These are phyloP conservation scores for Emmonsia crescens DNA, from an alignment of 2,329 filamentous ascomycete genomes.

Conservation along the genomic window DNA sequence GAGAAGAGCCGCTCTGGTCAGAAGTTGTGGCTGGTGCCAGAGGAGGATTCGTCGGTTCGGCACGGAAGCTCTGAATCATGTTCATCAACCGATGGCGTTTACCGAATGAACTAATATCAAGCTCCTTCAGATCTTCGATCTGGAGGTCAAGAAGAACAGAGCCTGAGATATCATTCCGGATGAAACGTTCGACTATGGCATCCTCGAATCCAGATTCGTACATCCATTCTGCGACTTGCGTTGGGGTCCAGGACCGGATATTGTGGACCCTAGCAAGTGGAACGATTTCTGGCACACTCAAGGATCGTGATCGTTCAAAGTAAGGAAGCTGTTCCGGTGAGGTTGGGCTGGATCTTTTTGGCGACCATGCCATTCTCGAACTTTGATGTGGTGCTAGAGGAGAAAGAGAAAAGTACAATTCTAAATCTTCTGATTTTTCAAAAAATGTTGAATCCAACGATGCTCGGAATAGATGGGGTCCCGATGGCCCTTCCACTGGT, in stretches of 20 bases:
- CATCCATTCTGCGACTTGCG: constrained; percentile 58
- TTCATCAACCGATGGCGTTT: constrained; percentile 52
- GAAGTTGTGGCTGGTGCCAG: constrained; percentile 8
- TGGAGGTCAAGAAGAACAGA: constrained; percentile 80
- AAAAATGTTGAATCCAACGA: constrained; percentile 22
- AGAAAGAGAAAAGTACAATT: constrained; percentile 11
- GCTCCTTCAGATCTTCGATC: constrained; percentile 63
- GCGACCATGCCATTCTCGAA: constrained; percentile 35
- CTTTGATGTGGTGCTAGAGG: constrained; percentile 11
- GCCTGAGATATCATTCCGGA: constrained; percentile 86
- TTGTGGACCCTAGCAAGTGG: constrained; percentile 19
- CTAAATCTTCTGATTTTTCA: constrained; percentile 9
- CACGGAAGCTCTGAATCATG: constrained; percentile 44
- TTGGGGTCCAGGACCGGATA: constrained; percentile 24
- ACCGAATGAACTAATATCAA: constrained; percentile 53
- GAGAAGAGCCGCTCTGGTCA: constrained; percentile 19
- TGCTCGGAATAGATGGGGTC: constrained; percentile 81
- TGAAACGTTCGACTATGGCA: constrained; percentile 68
- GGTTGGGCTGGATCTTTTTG: background rate
- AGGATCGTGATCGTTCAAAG: constrained; percentile 44
- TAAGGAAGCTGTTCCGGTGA: constrained; percentile 6
- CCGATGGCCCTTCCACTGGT: constrained; percentile 67
- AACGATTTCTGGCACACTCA: constrained; percentile 26
- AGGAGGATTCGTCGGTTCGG: constrained; percentile 14
- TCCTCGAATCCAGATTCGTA: constrained; percentile 69